phyloP scores from a whole-genome alignment of 2,329 filamentous ascomycete species.

The Arthrobotrys entomopaga region DNA sequence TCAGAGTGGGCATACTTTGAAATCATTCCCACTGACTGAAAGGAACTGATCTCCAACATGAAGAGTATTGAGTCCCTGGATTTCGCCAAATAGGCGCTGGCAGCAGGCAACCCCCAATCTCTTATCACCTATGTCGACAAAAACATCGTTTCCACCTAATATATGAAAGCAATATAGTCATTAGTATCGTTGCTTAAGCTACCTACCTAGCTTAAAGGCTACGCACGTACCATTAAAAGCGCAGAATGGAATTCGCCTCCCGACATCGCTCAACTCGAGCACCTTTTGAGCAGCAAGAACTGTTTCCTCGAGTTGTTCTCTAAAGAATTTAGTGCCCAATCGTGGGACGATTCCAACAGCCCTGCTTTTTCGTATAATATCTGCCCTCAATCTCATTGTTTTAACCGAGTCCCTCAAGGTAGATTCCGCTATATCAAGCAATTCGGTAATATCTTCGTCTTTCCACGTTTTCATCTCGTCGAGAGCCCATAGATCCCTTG shows the following conservation, averaged over 20 bases:
- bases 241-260: constrained; percentile 82
- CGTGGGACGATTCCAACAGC: constrained; percentile 80
- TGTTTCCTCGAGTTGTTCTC: constrained; percentile 93
- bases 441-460: constrained; percentile 76
- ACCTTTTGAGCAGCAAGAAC: constrained; percentile 94
- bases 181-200: background rate
- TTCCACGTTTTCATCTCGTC: constrained; percentile 81
- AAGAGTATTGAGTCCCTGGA: constrained; percentile 80
- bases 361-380: constrained; percentile 85
- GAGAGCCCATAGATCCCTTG: constrained; percentile 76
- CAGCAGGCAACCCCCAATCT: constrained; percentile 93
- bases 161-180: background rate
- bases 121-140: constrained; percentile 98
- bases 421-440: constrained; percentile 89
- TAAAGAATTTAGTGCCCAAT: constrained; percentile 74
- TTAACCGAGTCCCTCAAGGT: constrained; percentile 83
- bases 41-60: constrained; percentile 98
- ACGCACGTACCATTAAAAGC: constrained; percentile 82
- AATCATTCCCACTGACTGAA: constrained; percentile 94
- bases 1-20: constrained; percentile 72
- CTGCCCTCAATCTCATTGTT: constrained; percentile 80
- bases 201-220: background rate
- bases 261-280: constrained; percentile 80
- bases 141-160: constrained; percentile 86
- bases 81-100: constrained; percentile 84